Evolutionary conservation across 495 filamentous ascomycete species (phyloP).

Genomic region (Lophiotrema nucula): DNA sequence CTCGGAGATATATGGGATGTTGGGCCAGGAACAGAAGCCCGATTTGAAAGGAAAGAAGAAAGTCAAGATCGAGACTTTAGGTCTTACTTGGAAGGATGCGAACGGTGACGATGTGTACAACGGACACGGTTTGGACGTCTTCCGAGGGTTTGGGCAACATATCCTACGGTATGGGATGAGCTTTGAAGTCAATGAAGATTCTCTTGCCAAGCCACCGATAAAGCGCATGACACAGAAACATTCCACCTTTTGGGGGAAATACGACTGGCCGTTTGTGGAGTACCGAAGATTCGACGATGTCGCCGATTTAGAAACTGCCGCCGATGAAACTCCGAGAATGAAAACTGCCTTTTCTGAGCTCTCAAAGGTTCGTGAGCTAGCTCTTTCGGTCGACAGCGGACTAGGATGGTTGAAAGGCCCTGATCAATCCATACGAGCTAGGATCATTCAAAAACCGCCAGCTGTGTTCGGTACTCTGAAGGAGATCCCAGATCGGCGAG

Average conservation of each 20-base stretch:
- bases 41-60: conserved; percentile 41
- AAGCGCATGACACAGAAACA: conserved; percentile 46
- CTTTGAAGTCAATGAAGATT: conserved; percentile 53
- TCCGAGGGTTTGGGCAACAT: conserved; percentile 49
- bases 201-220: conserved; percentile 39
- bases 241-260: conserved; percentile 51
- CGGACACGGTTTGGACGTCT: conserved; percentile 49
- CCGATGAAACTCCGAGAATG: conserved; percentile 54
- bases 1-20: conserved; percentile 51
- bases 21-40: conserved; percentile 29
- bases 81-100: conserved; percentile 35
- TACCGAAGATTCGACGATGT: conserved; percentile 52
- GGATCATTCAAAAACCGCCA: conserved; percentile 32
- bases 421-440: conserved; percentile 38
- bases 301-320: conserved; percentile 50
- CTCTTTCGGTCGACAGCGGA: conserved; percentile 55
- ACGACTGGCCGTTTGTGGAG: conserved; percentile 51
- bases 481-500: conserved; percentile 27
- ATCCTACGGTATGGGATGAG: conserved; percentile 55
- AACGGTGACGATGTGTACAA: conserved; percentile 39
- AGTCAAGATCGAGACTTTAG: conserved; percentile 9
- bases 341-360: conserved; percentile 49
- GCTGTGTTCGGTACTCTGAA: conserved; percentile 35
- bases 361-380: conserved; percentile 48
- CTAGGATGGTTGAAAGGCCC: conserved; percentile 55